phyloP scores from a whole-genome alignment of 202 grass and related monocot genomes.

The Saccharum hybrid region DNA sequence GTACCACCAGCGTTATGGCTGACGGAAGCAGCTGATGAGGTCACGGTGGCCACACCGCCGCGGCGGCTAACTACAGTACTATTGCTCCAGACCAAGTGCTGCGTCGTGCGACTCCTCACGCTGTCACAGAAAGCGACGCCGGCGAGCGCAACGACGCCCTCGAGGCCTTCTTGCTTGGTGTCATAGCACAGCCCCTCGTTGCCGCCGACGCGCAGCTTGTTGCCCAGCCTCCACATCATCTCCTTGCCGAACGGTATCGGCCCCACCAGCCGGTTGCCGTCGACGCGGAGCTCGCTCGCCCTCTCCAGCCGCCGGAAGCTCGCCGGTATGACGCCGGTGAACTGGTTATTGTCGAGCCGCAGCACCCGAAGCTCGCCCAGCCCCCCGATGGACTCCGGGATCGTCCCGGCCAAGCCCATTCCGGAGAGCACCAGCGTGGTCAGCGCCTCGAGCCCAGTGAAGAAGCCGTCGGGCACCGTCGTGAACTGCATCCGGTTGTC shows the following conservation, averaged over 20 bases:
- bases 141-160: conserved; percentile 65
- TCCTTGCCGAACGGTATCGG: conserved; percentile 82
- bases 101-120: conserved; percentile 48
- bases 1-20: neutral
- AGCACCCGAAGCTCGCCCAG: conserved; percentile 74
- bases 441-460: conserved; percentile 57
- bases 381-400: conserved; percentile 79
- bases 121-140: conserved; percentile 72
- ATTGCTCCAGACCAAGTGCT: conserved; percentile 47
- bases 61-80: neutral
- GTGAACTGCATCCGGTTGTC: conserved; percentile 66
- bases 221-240: conserved; percentile 86
- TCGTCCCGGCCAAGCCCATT: conserved; percentile 64
- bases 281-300: conserved; percentile 73
- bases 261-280: conserved; percentile 74
- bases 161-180: conserved; percentile 60
- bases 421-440: conserved; percentile 76
- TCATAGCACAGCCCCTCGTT: conserved; percentile 84
- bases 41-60: neutral
- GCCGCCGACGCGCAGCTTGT: conserved; percentile 71
- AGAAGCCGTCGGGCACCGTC: conserved; percentile 52
- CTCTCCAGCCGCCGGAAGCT: conserved; percentile 62
- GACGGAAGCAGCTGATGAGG: conserved; percentile 31
- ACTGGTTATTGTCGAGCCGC: conserved; percentile 71
- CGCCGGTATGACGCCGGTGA: conserved; percentile 78